Evolutionary conservation across 176 grass and related monocot genomes (phyloP), one percentile per base, ranked within the genome.

Genomic region (Triticum urartu): DNA sequence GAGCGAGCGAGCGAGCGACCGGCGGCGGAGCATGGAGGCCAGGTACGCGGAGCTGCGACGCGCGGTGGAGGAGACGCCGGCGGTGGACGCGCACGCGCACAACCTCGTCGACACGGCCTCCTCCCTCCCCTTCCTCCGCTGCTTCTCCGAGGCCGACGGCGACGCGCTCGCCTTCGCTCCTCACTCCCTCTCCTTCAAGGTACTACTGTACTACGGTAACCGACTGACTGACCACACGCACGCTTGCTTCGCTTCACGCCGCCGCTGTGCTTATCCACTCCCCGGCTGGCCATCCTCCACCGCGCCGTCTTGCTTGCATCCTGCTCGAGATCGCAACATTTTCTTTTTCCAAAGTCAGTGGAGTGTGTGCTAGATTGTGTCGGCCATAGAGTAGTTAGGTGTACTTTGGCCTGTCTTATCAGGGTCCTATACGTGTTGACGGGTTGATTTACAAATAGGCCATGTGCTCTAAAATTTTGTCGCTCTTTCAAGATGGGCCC

Each of bases 141-240:
- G 92, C 92, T 93, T 98, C 92, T 94, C 89, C 86, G 97, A 98
- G 88, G 90, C 94, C 65, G 87, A 98, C 20, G 97, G 88, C 14
- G 89, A 94, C 48, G 96, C 93, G 77, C 93, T 98, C 76, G 56
- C 82, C 58, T 81, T 92, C 81, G 92, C 90, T 30, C 94, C 88
- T 10, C 82, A 96, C 74, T 83, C 97, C 72, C 92, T 98, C 87
- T 94, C 92, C 85, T 98, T 96, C 92, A 96, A 96, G 97, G 97
- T 96, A 91, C 9, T 54, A 52, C 48, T 52, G 14, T 18, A 54
- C 50, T 18, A 25, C 73, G 15, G 50, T 52, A 8, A 45, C 39
- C 12, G 13, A 8, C 21, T 18, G 3, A 25, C 60, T 63, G 9
- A 38, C 68, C 35, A 3, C 18, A 18, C 63, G 24, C 32, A 20